Conservation (phyloP, 306 rosid genomes). For the Citrullus colocynthis region DNA sequence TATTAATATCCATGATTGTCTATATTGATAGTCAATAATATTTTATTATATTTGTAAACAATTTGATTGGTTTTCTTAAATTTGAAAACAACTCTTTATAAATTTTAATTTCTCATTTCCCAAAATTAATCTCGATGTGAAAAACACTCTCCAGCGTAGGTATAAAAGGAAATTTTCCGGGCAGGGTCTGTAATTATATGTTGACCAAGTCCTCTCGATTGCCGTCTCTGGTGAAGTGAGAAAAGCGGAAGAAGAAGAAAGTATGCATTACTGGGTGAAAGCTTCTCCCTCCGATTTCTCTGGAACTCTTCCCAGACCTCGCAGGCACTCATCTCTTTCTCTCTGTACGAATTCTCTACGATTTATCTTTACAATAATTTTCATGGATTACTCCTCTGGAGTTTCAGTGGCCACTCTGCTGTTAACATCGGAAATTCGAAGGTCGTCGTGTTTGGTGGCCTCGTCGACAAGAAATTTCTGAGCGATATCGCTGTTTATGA, state of each 20-base stretch:
- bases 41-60: too few relatives aligned
- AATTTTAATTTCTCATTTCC: too few relatives aligned
- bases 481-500: slow-evolving; percentile 65
- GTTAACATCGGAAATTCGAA: slow-evolving; percentile 78
- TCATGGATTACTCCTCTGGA: slow-evolving; percentile 2
- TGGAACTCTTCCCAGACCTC: slow-evolving; percentile 76
- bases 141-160: background rate
- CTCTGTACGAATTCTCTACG: background rate
- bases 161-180: background rate
- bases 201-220: background rate
- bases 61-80: too few relatives aligned
- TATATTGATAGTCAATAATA: too few relatives aligned
- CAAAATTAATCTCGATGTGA: background rate
- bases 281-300: slow-evolving; percentile 60
- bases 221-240: background rate
- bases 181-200: background rate
- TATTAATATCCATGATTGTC: too few relatives aligned
- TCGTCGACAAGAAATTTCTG: slow-evolving; percentile 75
- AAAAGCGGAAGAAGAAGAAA: slow-evolving; percentile 6
- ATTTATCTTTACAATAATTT: background rate
- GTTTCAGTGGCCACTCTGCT: slow-evolving; percentile 74
- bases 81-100: too few relatives aligned
- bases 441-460: slow-evolving; percentile 88
- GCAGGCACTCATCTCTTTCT: slow-evolving; percentile 32
- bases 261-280: slow-evolving; percentile 86